Evolutionary conservation across 768 basidiomycete species (phyloP).

Genomic region (Clavulina sp.): DNA sequence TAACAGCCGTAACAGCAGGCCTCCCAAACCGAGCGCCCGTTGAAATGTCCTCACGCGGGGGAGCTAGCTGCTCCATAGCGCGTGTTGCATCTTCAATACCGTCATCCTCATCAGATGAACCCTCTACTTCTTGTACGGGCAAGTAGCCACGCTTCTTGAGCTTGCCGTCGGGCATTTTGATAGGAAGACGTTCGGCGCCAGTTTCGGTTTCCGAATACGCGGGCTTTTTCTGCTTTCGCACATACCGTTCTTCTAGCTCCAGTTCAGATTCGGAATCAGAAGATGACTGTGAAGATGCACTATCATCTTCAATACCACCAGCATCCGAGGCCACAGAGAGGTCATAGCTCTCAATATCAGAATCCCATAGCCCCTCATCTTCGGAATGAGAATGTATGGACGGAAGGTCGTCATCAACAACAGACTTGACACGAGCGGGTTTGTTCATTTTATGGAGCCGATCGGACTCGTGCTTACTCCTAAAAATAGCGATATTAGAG

Average conservation of each 20-base stretch:
- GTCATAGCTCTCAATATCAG: conserved; percentile 20
- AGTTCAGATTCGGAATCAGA: conserved; percentile 13
- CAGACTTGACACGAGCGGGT: conserved; percentile 28
- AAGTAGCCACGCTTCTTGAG: conserved; percentile 32
- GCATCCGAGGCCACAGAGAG: conserved; percentile 21
- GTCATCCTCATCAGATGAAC: conserved; percentile 7
- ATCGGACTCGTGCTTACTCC: conserved; percentile 73
- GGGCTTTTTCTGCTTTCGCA: conserved; percentile 30
- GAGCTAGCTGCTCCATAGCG: conserved; percentile 12
- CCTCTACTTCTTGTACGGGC: conserved; percentile 20
- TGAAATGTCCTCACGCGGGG: conserved; percentile 41
- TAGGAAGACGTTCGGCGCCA: conserved; percentile 52
- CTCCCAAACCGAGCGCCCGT: conserved; percentile 84
- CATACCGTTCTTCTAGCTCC: conserved; percentile 50
- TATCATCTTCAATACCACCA: conserved; percentile 12
- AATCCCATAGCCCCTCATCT: conserved; percentile 34
- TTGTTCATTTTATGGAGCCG: conserved; percentile 51
- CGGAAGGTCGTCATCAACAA: conserved; percentile 42
- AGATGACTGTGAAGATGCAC: conserved; percentile 10
- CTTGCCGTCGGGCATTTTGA: conserved; percentile 69
- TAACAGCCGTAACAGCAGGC: conserved; percentile 53
- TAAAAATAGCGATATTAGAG: conserved; percentile 16
- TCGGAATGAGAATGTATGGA: conserved; percentile 51
- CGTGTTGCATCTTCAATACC: conserved; percentile 1
- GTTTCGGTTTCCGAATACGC: conserved; percentile 32